Conservation (phyloP, 208 protist species). For the Trypanosoma brucei region DNA sequence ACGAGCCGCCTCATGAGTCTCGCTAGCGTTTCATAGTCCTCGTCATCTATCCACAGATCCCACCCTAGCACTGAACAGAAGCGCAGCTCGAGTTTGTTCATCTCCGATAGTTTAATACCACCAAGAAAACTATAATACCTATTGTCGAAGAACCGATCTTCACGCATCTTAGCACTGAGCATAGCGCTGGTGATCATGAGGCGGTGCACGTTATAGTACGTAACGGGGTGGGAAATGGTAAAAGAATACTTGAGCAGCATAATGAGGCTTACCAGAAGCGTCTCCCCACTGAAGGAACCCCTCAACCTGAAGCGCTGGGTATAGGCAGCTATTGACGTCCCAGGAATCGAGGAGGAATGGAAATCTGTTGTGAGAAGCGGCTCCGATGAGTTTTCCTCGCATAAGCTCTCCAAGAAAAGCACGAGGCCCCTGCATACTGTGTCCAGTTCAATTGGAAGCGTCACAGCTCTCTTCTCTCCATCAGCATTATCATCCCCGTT, state of each 20-base stretch:
- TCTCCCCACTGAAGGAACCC: constrained; percentile 72
- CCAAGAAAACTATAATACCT: constrained; percentile 90
- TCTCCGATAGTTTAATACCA: constrained; percentile 75
- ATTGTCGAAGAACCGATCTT: constrained; percentile 93
- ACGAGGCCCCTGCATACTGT: constrained; percentile 22
- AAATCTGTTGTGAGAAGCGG: constrained; percentile 68
- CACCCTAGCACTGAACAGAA: constrained; percentile 81
- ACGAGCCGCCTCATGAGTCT: constrained; percentile 27
- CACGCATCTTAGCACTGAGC: constrained; percentile 90
- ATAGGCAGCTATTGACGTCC: constrained; percentile 78
- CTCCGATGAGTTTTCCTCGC: constrained; percentile 43
- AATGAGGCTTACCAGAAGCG: constrained; percentile 85
- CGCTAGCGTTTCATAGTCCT: constrained; percentile 48
- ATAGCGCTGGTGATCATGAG: constrained; percentile 88
- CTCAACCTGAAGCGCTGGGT: constrained; percentile 84
- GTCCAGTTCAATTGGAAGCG: background rate
- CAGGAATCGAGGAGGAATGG: constrained; percentile 66
- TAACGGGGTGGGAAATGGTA: constrained; percentile 71
- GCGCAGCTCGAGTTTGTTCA: constrained; percentile 90
- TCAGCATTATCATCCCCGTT: no score
- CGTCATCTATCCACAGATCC: constrained; percentile 58
- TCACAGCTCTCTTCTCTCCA: no score
- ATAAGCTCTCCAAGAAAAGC: constrained; percentile 55
- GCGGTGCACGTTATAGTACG: constrained; percentile 89
- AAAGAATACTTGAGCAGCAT: constrained; percentile 85